Evolutionary conservation across 805 yeast genomes (phyloP), one percentile per base, ranked within the genome.

Genomic region (Metschnikowia aberdeeniae): DNA sequence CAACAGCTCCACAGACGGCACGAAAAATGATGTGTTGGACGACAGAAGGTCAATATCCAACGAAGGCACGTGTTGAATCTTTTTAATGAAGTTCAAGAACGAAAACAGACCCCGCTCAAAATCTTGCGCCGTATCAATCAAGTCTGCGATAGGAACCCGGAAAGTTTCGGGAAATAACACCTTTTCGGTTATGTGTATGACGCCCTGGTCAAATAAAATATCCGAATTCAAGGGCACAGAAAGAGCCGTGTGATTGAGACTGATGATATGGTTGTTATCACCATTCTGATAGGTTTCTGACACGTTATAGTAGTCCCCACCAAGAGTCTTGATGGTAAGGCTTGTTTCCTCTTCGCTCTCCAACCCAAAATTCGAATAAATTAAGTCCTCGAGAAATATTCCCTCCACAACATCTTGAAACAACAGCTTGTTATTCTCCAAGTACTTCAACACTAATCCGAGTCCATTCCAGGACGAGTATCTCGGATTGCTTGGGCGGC

Each of bases 131-230:
- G 86, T 72, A 20, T 54, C 52, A 7, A 89, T 65, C 42, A 90
- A 69, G 44, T 88, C 84, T 3, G 48, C 38, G 9, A 84, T 61
- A 0, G 81, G 57, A 3, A 90, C 75, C 6, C 70, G 60, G 27
- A 90, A 61, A 20, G 67, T 62, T 0, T 66, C 60, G 0, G 97
- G 96, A 12, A 86, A 64, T 3, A 78, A 51, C 1, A 86, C 68
- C 5, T 73, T 62, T 31, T 74, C 67, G 10, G 86, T 67, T 1
- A 90, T 81, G 59, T 88, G 96, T 1, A 86, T 78, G 0, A 90
- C 96, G 1, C 98, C 98, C 60, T 86, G 84, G 51, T 78, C 81
- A 60, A 86, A 90, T 11, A 90, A 58, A 6, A 87, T 75, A 59
- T 90, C 97, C 1, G 78, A 64, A 47, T 77, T 73, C 42, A 72